phyloP scores from a whole-genome alignment of 2,329 filamentous ascomycete genomes.

The Fusarium torreyae region DNA sequence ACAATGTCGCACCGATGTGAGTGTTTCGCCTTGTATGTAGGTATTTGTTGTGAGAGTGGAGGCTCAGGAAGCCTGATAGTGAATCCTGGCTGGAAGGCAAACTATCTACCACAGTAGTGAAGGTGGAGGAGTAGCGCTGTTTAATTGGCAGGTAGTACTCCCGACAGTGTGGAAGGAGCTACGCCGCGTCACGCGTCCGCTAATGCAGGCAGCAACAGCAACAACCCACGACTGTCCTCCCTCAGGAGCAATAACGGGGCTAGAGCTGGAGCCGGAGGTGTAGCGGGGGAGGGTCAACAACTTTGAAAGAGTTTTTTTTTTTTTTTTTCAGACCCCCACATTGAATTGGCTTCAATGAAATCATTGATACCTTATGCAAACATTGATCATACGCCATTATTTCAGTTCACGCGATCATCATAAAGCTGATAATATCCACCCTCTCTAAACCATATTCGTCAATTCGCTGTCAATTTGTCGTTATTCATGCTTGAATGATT shows the following conservation, averaged over 20 bases:
- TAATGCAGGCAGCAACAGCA: slow-evolving; percentile 33
- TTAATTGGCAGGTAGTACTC: slow-evolving; percentile 1
- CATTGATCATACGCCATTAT: too few species aligned
- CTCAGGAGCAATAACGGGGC: too few species aligned
- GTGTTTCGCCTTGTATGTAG: neutral
- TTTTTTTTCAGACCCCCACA: neutral
- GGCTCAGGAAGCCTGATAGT: too few species aligned
- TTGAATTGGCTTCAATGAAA: too few species aligned
- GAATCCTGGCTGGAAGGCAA: too few species aligned
- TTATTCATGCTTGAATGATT: too few species aligned
- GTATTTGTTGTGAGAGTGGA: neutral
- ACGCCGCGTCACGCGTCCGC: slow-evolving; percentile 42
- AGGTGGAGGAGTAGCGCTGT: slow-evolving; percentile 3
- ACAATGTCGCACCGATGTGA: neutral
- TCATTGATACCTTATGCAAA: too few species aligned
- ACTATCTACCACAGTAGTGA: too few species aligned
- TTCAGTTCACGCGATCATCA: too few species aligned
- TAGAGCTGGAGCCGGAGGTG: neutral
- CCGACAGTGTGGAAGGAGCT: slow-evolving; percentile 38
- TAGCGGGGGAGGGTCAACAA: slow-evolving; percentile 31
- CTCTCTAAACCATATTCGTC: too few species aligned
- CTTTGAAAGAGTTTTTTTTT: neutral
- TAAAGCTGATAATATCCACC: too few species aligned
- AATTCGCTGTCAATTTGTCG: too few species aligned
- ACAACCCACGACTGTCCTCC: neutral